Conservation (phyloP, 225 moss, liverwort and hornwort genomes). For the Takakia lepidozioides region DNA sequence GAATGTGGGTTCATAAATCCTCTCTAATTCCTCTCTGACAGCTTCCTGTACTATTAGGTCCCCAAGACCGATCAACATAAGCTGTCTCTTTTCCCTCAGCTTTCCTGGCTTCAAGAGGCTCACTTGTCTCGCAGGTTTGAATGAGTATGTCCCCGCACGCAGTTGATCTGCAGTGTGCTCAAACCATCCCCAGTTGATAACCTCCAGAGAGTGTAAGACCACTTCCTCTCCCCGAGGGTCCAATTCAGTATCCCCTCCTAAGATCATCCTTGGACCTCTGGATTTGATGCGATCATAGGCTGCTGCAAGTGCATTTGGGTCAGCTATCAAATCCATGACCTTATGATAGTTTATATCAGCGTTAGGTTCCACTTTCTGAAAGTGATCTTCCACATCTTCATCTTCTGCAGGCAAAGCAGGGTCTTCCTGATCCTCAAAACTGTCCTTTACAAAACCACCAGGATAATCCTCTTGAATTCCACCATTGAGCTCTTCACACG, state of each 20-base stretch:
- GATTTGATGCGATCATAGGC: slow-evolving; percentile 33
- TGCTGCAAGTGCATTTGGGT: slow-evolving; percentile 21
- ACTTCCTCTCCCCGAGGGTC: slow-evolving; percentile 12
- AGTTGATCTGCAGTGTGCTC: slow-evolving; percentile 13
- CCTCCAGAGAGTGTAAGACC: slow-evolving; percentile 35
- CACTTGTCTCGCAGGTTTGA: slow-evolving; percentile 19
- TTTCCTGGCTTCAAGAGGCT: slow-evolving; percentile 38
- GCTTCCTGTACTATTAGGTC: slow-evolving; percentile 51
- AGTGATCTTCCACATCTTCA: too few species aligned
- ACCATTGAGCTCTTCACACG: slow-evolving; percentile 30
- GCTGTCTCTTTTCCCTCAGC: slow-evolving; percentile 9
- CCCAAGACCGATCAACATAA: slow-evolving; percentile 16
- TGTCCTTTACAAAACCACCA: too few species aligned
- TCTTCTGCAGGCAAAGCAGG: too few species aligned
- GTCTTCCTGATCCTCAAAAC: too few species aligned
- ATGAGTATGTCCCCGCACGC: slow-evolving; percentile 18
- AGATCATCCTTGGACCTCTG: too few species aligned
- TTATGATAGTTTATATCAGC: not conserved
- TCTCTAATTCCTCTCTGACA: slow-evolving; percentile 24
- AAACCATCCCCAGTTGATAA: slow-evolving; percentile 15
- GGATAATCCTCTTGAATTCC: too few species aligned
- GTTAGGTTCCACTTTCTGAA: too few species aligned
- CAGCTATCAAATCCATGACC: slow-evolving; percentile 17
- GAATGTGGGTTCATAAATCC: slow-evolving; percentile 22
- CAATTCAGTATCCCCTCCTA: too few species aligned